Conservation (phyloP, 176 grass and related monocot species). For the Oryza meyeriana region DNA sequence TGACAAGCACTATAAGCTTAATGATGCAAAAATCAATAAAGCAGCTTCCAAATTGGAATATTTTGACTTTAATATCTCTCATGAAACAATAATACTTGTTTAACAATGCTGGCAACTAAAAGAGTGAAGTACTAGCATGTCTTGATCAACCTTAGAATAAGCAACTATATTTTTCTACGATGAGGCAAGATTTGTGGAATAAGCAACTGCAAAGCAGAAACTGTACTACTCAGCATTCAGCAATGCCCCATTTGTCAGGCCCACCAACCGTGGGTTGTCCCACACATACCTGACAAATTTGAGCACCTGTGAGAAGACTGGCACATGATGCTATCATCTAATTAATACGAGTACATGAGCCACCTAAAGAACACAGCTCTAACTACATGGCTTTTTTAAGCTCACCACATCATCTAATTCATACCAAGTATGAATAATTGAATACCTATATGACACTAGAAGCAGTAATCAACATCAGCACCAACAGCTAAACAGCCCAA, state of each 20-base stretch:
- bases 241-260: not conserved
- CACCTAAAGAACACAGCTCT: not conserved
- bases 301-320: too few relatives aligned
- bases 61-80: not conserved
- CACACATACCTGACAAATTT: not conserved
- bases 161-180: not conserved
- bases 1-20: not conserved
- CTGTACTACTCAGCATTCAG: not conserved
- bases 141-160: not conserved
- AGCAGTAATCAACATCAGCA: not conserved
- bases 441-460: not conserved
- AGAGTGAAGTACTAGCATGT: not conserved
- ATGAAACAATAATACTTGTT: not conserved
- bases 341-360: not conserved
- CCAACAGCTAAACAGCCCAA: not conserved
- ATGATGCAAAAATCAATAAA: constrained; percentile 5
- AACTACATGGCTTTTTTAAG: not conserved
- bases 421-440: not conserved
- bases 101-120: not conserved
- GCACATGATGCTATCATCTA: not conserved
- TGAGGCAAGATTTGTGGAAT: not conserved
- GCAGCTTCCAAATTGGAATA: not conserved
- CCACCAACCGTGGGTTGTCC: not conserved
- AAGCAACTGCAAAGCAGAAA: not conserved
- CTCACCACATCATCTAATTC: not conserved